A percentile compares a stretch with the other conserved stretches of the same genome.
Conservation (phyloP, 2,329 filamentous ascomycete genomes). For the Botrytis paeoniae region DNA sequence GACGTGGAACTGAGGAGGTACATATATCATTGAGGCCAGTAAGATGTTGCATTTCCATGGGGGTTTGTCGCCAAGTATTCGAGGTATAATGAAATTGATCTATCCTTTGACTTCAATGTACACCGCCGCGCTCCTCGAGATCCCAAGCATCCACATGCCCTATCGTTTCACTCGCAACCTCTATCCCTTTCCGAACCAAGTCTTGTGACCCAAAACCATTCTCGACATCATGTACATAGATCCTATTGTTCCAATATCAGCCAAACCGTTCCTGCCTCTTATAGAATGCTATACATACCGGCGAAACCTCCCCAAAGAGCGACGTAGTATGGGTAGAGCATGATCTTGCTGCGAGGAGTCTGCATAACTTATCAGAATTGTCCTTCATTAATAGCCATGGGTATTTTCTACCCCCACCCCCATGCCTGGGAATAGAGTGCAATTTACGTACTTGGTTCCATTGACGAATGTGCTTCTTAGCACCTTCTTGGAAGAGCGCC, state of each 20-base stretch:
- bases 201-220: conserved; percentile 75
- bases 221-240: conserved; percentile 70
- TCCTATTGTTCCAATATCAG: conserved; percentile 32
- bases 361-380: conserved; percentile 37
- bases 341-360: conserved; percentile 61
- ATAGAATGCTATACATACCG: conserved; percentile 48
- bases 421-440: neutral
- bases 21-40: neutral
- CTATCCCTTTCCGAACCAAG: conserved; percentile 63
- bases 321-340: conserved; percentile 68
- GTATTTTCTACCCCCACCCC: neutral
- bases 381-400: neutral
- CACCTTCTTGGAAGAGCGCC: conserved; percentile 70
- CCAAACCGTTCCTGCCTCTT: neutral
- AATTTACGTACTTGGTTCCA: conserved; percentile 70
- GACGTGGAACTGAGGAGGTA: neutral
- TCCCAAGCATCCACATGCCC: neutral
- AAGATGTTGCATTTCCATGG: neutral
- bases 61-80: neutral
- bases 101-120: conserved; percentile 31
- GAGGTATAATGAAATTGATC: conserved; percentile 20
- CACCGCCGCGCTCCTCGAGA: conserved; percentile 13
- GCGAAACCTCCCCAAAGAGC: conserved; percentile 60
- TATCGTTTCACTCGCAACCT: conserved; percentile 14
- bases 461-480: conserved; percentile 64